Evolutionary conservation across 2,329 filamentous ascomycete genomes (phyloP).

Genomic region (Basipetospora chlamydospora): DNA sequence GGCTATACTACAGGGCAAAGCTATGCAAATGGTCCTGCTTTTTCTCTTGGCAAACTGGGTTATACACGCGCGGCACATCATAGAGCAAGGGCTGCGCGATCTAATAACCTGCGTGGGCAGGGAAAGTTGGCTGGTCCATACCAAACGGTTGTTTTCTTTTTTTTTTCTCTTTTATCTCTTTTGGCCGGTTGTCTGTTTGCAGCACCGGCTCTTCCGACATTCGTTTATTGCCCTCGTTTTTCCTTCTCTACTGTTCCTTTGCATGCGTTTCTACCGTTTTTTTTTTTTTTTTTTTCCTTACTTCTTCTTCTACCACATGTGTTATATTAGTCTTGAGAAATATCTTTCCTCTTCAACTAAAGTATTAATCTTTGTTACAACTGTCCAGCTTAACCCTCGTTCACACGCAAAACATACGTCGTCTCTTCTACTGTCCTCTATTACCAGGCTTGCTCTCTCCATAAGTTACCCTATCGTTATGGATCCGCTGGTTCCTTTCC

Average conservation of each 20-base stretch:
- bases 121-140: constrained; percentile 7
- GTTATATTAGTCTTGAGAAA: no score
- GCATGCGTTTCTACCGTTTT: constrained; percentile 18
- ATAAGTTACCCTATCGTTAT: no score
- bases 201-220: constrained; percentile 12
- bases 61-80: constrained; percentile 4
- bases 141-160: constrained; percentile 1
- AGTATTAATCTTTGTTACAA: no score
- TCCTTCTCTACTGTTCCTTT: constrained; percentile 9
- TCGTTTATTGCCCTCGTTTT: constrained; percentile 16
- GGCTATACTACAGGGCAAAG: constrained; percentile 4
- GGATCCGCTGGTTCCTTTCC: no score
- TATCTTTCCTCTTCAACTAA: no score
- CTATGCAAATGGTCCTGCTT: constrained; percentile 5
- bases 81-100: constrained; percentile 4
- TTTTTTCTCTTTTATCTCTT: neutral
- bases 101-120: constrained; percentile 5
- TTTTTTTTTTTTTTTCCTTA: constrained; percentile 19
- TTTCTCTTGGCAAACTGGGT: constrained; percentile 5
- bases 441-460: no score
- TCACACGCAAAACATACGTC: no score
- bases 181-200: constrained; percentile 23
- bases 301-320: constrained; percentile 24
- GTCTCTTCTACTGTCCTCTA: no score
- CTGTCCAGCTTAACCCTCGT: no score